Percentiles rank a stretch among this genome's conserved stretches.
These are phyloP conservation scores for Solanum ossicruentum DNA, from an alignment of 257 asterid genomes.

Conservation along the genomic window DNA sequence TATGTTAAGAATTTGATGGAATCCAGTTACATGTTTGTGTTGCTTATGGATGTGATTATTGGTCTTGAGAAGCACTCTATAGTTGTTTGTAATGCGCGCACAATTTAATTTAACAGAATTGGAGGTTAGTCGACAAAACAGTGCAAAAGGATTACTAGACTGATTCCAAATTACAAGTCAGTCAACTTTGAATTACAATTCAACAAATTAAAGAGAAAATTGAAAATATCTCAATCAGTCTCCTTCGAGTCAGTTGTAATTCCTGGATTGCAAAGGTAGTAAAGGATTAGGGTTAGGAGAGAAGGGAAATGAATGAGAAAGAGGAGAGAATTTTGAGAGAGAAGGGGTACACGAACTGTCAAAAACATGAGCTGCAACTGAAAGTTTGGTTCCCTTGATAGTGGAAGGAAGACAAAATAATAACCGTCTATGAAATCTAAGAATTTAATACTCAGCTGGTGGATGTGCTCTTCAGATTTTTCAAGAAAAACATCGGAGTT, in stretches of 20 bases:
- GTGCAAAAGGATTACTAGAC: background rate
- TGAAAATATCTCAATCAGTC: background rate
- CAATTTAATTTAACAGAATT: background rate
- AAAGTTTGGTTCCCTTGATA: background rate
- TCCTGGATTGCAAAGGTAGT: background rate
- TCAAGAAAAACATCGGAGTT: background rate
- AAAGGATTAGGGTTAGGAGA: background rate
- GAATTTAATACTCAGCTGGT: background rate
- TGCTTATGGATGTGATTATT: background rate
- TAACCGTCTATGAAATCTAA: background rate
- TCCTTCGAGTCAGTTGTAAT: background rate
- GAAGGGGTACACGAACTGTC: background rate
- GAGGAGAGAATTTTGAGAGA: background rate
- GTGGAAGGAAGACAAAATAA: background rate
- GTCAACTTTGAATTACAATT: background rate
- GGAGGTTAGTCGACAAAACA: background rate
- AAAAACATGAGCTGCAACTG: background rate
- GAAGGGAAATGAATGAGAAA: background rate
- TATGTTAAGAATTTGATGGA: background rate
- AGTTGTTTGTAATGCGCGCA: background rate
- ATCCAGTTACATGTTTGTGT: background rate
- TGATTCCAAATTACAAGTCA: background rate
- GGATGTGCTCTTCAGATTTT: background rate
- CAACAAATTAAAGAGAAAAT: background rate
- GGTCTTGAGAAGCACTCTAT: background rate